Evolutionary conservation across 176 grass and related monocot genomes (phyloP), one percentile per base, ranked within the genome.

Genomic region (Canna indica): DNA sequence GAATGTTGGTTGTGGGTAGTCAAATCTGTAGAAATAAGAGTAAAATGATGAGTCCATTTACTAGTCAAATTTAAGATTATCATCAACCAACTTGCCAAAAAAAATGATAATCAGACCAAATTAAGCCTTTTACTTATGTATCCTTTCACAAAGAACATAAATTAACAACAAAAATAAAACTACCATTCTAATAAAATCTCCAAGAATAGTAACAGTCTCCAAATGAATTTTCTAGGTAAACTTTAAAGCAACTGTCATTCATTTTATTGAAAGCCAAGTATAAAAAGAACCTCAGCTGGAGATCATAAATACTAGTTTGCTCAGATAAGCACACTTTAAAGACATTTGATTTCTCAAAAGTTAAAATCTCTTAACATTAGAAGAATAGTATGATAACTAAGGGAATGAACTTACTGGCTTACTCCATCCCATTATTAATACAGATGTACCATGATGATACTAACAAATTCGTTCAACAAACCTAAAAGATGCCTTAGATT

Each of bases 1-100:
- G 71, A 99, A 99, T 73, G 94, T 99, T 16, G 94, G 94, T 75
- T 93, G 94, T 71, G 94, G 94, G 80, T 99, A 99, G 59, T 99
- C 94, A 78, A 99, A 99, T 71, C 94, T 99, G 81, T 44, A 79
- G n/a, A 76, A 72, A 26, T 44, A 32, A 85, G 47, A 76, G 29
- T 24, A 42, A 38, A 47, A 18, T 56, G 44, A 15, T 64, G 36
- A 66, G 24, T n/a, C 33, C 18, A 3, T 54, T 36, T 41, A 60
- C 17, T 60, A 15, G 25, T 14, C 11, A 30, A 30, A 14, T 30
- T 30, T 30, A 60, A 30, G 58, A 60, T 14, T 39, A 66, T 66
- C 22, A 39, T 24, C 12, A 66, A 66, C 20, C 2, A 7, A 60
- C 58, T 32, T 30, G 33, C 9, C 35, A 11, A 66, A 9, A 22